Evolutionary conservation across 768 basidiomycete genomes (phyloP), one percentile per base, ranked within the genome.

Genomic region (Sporobolomyces phaffii): DNA sequence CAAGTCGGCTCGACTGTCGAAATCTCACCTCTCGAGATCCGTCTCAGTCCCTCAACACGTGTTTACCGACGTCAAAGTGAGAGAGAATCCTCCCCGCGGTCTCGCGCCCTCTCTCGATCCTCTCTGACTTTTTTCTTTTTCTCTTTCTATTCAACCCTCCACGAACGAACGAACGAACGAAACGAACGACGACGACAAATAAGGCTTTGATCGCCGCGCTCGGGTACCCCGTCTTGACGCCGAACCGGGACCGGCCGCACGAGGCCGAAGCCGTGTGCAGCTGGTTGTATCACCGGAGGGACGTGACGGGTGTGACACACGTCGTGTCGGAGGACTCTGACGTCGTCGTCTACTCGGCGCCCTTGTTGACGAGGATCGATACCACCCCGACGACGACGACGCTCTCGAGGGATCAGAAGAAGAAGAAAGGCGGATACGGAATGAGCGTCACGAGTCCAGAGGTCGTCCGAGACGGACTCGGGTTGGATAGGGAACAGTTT

Each of bases 271-370:
- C 59, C 11, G 48, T 72, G 33, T 72, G 70, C 47, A 26, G 62
- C 3, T 50, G 52, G 14, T 53, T 72, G n/a, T 50, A 44, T 45
- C 56, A 58, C 40, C 5, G 20, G 5, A 20, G 24, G 40, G 9
- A 24, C 18, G 36, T 31, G 29, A 65, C 62, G 0, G 26, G 49
- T 20, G 54, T 45, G 38, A 66, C 67, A 29, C 60, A 59, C 47
- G 65, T 72, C 62, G 60, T 64, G 6, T 62, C 60, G n/a, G 70
- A 72, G 18, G 70, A 72, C 54, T 65, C 66, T n/a, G 70, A 72
- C 57, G 66, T 65, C 33, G 31, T 43, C 4, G 65, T 65, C 3
- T 72, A 68, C 36, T 62, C 62, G 24, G 70, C 70, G 5, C 61
- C 62, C 4, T 29, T 61, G 20, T 15, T 72, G 2, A 62, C 62